A percentile compares a stretch with the other conserved stretches of the same genome.
These are phyloP conservation scores for Spergularia marina DNA, from an alignment of 148 eudicot species.

Conservation along the genomic window DNA sequence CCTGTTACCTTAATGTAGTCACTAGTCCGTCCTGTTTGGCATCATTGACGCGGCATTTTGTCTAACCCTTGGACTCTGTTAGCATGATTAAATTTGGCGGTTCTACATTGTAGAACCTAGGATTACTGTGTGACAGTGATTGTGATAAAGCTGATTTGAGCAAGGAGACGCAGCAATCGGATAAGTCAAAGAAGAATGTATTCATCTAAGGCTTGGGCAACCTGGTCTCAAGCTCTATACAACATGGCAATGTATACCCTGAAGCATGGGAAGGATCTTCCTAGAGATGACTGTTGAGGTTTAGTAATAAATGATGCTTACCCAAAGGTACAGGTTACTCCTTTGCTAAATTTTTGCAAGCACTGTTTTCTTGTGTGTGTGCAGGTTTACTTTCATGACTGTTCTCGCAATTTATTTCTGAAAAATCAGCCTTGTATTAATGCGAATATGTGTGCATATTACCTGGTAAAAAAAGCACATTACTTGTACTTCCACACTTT, in stretches of 20 bases:
- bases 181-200: constrained; percentile 25
- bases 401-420: not conserved
- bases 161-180: constrained; percentile 28
- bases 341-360: not conserved
- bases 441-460: too few relatives aligned
- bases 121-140: constrained; percentile 29
- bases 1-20: too few relatives aligned
- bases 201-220: constrained; percentile 53
- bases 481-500: constrained; percentile 61
- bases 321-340: constrained; percentile 58
- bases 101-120: not conserved
- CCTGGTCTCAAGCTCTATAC: constrained; percentile 81
- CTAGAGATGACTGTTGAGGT: constrained; percentile 52
- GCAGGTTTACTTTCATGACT: not conserved
- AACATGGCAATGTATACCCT: constrained; percentile 69
- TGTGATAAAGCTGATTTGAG: constrained; percentile 22
- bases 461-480: constrained; percentile 53
- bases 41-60: too few relatives aligned
- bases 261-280: constrained; percentile 49
- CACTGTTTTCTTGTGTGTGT: constrained; percentile 2
- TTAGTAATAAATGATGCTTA: constrained; percentile 71
- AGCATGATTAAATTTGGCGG: too few relatives aligned
- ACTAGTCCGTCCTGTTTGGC: too few relatives aligned
- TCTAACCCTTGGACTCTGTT: too few relatives aligned
- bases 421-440: not conserved